Base-by-base conservation (phyloP, 164 flowering plant species). In the Aristolochia californica region DNA sequence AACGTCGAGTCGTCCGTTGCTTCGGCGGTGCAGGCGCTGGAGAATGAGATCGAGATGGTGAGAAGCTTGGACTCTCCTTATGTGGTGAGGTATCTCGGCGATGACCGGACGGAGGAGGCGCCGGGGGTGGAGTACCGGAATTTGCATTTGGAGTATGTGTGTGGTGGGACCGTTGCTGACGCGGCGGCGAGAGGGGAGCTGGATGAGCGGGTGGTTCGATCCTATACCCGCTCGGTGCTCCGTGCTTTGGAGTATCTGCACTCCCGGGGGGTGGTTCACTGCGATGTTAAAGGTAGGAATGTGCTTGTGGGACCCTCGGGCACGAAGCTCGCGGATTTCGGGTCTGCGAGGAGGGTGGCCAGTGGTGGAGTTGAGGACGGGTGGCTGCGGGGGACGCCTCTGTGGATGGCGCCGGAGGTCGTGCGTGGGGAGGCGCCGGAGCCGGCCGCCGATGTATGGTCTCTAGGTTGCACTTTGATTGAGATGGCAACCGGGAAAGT, bases 401-500 rank as follows among this genome's bases (percentile, higher is more conserved):
- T 83, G 20, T 86, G 91, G 91, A 88, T 88, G 97, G 94, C 97
- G 26, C 97, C 97, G 62, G 96, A 87, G 71, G 87, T 81, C 4
- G 53, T 79, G 2, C 64, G 87, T 5, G 67, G 78, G 5, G 87
- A 83, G 34, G 62, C 17, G 13, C 95, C 81, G 66, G 81, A 84
- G 14, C 74, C 79, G 56, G 85, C 73, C 52, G 72, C 84, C 7
- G 95, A 88, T 56, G 77, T 88, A 0, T 88, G 96, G 96, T 78
- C 96, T 0, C 45, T 85, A 14, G 96, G 96, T 0, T 88, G 96
- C 72, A 85, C 96, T 27, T 51, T 88, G 14, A 74, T 88, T 57
- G 96, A 85, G 73, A 88, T 88, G 84, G 54, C 77, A 55, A 73
- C 83, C 43, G 89, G 96, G 0, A 69, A 57, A 56, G 81, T 86